Percentiles rank a stretch among this genome's conserved stretches.
These are phyloP conservation scores for Pseudomassariella vexata DNA, from an alignment of 2,329 filamentous ascomycete genomes.

Conservation along the genomic window DNA sequence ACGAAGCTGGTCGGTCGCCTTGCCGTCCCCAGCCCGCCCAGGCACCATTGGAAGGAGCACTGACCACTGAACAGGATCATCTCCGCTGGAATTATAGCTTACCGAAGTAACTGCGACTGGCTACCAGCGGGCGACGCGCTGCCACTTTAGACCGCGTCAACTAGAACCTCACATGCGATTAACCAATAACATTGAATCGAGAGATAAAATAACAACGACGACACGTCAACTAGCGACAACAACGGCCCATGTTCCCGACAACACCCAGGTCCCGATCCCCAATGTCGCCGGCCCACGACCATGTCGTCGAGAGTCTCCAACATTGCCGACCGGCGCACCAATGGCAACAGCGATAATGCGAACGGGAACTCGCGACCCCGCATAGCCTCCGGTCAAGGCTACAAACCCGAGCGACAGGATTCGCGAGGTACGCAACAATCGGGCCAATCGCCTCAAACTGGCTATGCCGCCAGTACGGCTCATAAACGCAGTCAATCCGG, in stretches of 20 bases:
- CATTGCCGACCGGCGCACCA: slow-evolving; percentile 34
- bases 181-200: too few relatives aligned
- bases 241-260: slow-evolving; percentile 7
- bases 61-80: too few relatives aligned
- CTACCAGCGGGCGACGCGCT: too few relatives aligned
- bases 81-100: too few relatives aligned
- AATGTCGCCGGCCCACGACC: slow-evolving; percentile 19
- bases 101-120: too few relatives aligned
- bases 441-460: slow-evolving; percentile 21
- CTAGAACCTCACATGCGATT: too few relatives aligned
- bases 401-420: slow-evolving; percentile 4
- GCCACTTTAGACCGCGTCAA: too few relatives aligned
- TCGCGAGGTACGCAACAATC: slow-evolving; percentile 3
- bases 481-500: slow-evolving; percentile 56
- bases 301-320: slow-evolving; percentile 33
- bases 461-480: slow-evolving; percentile 28
- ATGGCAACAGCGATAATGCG: slow-evolving; percentile 28
- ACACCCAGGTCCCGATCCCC: slow-evolving; percentile 8
- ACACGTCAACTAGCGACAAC: too few relatives aligned
- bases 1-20: slow-evolving; percentile 19
- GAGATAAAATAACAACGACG: too few relatives aligned
- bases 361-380: slow-evolving; percentile 20
- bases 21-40: too few relatives aligned
- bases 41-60: too few relatives aligned
- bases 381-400: slow-evolving; percentile 14